These are phyloP conservation scores for Alternaria sp. DNA, from an alignment of 2,329 filamentous ascomycete species.

Conservation along the genomic window DNA sequence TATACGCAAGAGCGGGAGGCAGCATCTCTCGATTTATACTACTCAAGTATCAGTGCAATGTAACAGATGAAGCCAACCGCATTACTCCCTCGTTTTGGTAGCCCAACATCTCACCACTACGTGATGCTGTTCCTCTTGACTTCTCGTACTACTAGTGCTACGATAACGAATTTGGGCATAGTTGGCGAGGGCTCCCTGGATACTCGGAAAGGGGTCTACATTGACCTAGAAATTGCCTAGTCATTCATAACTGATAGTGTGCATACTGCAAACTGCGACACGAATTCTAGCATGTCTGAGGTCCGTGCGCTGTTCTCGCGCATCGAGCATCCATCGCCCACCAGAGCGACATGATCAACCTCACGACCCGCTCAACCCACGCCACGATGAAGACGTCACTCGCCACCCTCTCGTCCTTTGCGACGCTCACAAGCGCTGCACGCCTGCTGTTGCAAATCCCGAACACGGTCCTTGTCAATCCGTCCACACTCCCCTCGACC, in stretches of 20 bases:
- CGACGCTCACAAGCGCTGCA: slow-evolving; percentile 49
- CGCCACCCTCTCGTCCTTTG: slow-evolving; percentile 50
- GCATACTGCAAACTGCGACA: no score
- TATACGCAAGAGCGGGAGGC: not conserved
- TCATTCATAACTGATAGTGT: no score
- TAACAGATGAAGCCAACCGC: not conserved
- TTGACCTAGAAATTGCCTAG: no score
- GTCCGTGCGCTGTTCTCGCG: not conserved
- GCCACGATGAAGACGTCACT: slow-evolving; percentile 44
- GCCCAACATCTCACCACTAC: not conserved
- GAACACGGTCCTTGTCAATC: slow-evolving; percentile 50
- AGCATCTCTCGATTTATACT: not conserved
- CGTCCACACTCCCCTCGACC: slow-evolving; percentile 59
- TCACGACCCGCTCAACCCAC: not conserved
- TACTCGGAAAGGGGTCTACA: no score
- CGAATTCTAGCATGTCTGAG: not conserved
- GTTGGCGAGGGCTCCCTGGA: no score
- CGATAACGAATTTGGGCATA: not conserved
- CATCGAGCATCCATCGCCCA: not conserved
- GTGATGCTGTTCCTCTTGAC: not conserved
- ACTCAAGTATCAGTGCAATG: not conserved
- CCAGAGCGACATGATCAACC: not conserved
- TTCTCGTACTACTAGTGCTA: not conserved
- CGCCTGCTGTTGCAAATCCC: slow-evolving; percentile 61
- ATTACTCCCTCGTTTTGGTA: not conserved